phyloP scores from a whole-genome alignment of 805 yeast species.

The Torulaspora quercuum region DNA sequence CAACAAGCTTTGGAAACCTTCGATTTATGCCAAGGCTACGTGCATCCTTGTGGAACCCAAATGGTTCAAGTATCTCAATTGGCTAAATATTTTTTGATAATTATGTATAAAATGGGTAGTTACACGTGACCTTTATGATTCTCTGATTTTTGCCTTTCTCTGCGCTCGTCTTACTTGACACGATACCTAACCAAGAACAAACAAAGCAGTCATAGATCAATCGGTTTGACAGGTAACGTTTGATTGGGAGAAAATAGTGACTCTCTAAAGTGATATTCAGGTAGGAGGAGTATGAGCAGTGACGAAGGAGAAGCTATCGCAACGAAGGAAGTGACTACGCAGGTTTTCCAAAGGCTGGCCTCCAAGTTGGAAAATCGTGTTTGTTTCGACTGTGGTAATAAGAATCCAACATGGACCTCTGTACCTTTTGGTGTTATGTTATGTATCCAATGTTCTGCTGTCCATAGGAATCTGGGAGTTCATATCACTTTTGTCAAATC shows the following conservation, averaged over 20 bases:
- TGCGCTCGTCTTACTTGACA: slow-evolving; percentile 1
- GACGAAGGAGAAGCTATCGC: slow-evolving; percentile 44
- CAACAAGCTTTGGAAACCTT: slow-evolving; percentile 23
- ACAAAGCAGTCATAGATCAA: slow-evolving; percentile 1
- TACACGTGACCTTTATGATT: too few species aligned
- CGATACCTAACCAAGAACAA: slow-evolving; percentile 2
- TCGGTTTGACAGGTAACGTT: too few species aligned
- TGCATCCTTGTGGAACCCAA: slow-evolving; percentile 81
- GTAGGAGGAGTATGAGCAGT: slow-evolving; percentile 21
- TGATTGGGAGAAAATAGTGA: too few species aligned
- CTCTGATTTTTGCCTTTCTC: too few species aligned
- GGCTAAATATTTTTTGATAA: slow-evolving; percentile 45
- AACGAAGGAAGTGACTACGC: slow-evolving; percentile 62
- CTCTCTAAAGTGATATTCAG: too few species aligned
- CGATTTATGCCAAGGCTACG: slow-evolving; percentile 54
- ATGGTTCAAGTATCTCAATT: slow-evolving; percentile 72
- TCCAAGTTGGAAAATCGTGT: slow-evolving; percentile 68
- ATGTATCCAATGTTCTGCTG: slow-evolving; percentile 93
- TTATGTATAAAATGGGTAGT: too few species aligned
- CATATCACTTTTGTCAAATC: slow-evolving; percentile 95
- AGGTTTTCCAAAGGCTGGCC: slow-evolving; percentile 60
- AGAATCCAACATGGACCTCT: slow-evolving; percentile 98
- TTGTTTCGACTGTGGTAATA: slow-evolving; percentile 92
- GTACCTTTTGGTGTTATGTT: slow-evolving; percentile 91
- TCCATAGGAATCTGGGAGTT: slow-evolving; percentile 93